Evolutionary conservation across 1,284 basidiomycete species (phyloP), one percentile per base, ranked within the genome.

Genomic region (Cutaneotrichosporon sp.): DNA sequence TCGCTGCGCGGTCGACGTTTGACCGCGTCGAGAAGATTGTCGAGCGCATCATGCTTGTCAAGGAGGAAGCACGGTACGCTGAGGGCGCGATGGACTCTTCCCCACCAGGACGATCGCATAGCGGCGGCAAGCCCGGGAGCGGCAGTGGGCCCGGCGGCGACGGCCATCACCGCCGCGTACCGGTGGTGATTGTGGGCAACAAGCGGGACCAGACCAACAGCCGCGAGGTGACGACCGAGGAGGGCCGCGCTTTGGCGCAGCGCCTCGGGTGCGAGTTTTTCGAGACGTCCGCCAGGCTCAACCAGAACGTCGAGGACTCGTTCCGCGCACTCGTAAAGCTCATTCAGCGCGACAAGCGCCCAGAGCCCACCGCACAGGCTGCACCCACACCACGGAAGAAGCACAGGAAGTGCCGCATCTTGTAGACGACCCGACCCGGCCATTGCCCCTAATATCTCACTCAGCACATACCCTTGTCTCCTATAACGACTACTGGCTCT

Each of bases 241-340:
- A 97, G 74, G 96, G 93, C 4, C 81, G 82, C 17, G 83, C 83
- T 18, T 78, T 97, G 58, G 94, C 96, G 23, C 82, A 85, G 63
- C 81, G 84, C 53, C 89, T 94, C 68, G 90, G 89, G 33, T 97
- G 92, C 79, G 87, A 88, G 53, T 97, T 97, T 74, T 88, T 93
- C 74, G 94, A 97, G 77, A 94, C 94, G 35, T 91, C 88, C 34
- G 96, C 94, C 41, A 96, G 96, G 79, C 91, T 89, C 48, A 86
- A 93, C 46, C 82, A 88, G 69, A 97, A 97, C 72, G 96, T 99
- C 58, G 92, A 98, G 74, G 83, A 85, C 46, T 84, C 94, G 30
- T 99, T 98, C 78, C 88, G 82, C 73, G 86, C 84, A 63, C 82
- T 97, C 54, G 91, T 98, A 44, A 85, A 92, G 60, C 84, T 87